These are phyloP conservation scores for Candida oleophila DNA, from an alignment of 805 yeast species.

Conservation along the genomic window DNA sequence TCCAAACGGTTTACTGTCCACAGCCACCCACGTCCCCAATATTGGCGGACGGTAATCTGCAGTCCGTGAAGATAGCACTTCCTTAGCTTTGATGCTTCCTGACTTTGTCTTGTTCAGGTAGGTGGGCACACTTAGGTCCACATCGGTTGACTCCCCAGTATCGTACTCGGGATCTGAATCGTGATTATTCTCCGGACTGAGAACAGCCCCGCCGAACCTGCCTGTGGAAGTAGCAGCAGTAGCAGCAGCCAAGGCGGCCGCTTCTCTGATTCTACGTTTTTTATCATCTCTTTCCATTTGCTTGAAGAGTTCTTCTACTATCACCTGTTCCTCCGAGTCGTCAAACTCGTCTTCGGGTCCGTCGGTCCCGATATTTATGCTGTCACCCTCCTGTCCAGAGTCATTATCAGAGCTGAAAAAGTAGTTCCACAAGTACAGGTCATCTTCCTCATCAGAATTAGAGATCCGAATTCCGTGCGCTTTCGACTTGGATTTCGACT, in stretches of 20 bases:
- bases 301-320: constrained; percentile 22
- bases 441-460: constrained; percentile 54
- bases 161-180: constrained; percentile 36
- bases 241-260: constrained; percentile 3
- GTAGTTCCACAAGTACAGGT: constrained; percentile 72
- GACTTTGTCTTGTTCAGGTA: constrained; percentile 47
- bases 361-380: constrained; percentile 10
- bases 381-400: constrained; percentile 12
- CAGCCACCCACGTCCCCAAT: constrained; percentile 87
- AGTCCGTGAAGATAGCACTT: constrained; percentile 82
- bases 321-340: constrained; percentile 19
- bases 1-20: constrained; percentile 79
- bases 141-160: constrained; percentile 93
- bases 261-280: constrained; percentile 3
- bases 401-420: constrained; percentile 52
- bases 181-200: constrained; percentile 14
- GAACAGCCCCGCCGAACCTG: neutral
- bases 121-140: constrained; percentile 80
- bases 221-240: neutral
- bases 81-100: constrained; percentile 86
- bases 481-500: neutral
- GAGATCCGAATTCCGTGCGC: constrained; percentile 8
- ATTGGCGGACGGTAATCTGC: constrained; percentile 89
- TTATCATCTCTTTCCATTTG: constrained; percentile 21
- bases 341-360: constrained; percentile 13